Percentiles rank a stretch among this genome's conserved stretches.
Conservation (phyloP, 2,329 filamentous ascomycete genomes). For the Monosporascus sp. region DNA sequence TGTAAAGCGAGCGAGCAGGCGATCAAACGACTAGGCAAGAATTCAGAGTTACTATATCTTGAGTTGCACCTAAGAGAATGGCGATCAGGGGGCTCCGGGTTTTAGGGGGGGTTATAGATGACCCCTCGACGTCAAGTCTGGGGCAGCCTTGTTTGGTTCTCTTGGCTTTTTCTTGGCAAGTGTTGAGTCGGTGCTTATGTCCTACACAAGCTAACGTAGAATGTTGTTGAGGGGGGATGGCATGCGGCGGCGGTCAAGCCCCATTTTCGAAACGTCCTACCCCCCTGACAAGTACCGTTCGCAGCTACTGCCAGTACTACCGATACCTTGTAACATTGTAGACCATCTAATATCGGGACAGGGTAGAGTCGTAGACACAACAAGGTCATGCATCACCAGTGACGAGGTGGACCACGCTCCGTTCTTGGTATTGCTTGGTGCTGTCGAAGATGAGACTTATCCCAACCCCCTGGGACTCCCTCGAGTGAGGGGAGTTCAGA, state of each 20-base stretch:
- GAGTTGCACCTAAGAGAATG: slow-evolving; percentile 1
- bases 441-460: neutral
- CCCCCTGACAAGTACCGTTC: neutral
- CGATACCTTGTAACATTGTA: too few species aligned
- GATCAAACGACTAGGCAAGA: neutral
- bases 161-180: neutral
- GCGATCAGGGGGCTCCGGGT: slow-evolving; percentile 4
- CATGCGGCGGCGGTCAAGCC: too few species aligned
- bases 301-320: too few species aligned
- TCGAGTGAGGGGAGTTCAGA: neutral
- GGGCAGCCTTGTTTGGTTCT: neutral
- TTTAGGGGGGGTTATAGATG: slow-evolving; percentile 7
- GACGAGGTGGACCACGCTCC: too few species aligned
- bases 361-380: too few species aligned
- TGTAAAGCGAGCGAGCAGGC: neutral
- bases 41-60: neutral
- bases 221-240: too few species aligned
- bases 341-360: too few species aligned
- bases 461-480: neutral
- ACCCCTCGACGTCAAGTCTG: too few species aligned
- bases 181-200: neutral
- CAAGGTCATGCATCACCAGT: too few species aligned
- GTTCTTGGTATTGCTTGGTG: too few species aligned
- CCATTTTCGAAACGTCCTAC: neutral
- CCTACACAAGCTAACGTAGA: neutral